Evolutionary conservation across 2,329 filamentous ascomycete species (phyloP), one percentile per base, ranked within the genome.

Genomic region (Hypoxylon sp.): DNA sequence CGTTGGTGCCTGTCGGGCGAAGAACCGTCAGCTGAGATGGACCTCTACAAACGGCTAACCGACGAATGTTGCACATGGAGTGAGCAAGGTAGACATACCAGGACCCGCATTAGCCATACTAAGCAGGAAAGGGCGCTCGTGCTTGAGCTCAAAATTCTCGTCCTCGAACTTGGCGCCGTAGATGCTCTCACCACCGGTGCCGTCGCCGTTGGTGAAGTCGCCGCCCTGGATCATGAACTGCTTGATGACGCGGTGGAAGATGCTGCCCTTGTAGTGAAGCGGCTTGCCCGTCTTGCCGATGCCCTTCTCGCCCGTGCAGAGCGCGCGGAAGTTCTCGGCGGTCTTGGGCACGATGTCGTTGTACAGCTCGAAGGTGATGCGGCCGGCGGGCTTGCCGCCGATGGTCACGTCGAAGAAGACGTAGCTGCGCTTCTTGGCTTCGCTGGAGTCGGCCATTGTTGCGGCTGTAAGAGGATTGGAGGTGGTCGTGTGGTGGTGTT

Each of bases 161-260:
- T 99, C 95, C 74, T 93, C 92, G 74, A 99, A 99, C 83, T 97
- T 98, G 78, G 91, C 91, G 76, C 95, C 95, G 77, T 98, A 99
- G 80, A 99, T 98, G 69, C 92, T 96, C 83, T 98, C 96, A 75
- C 95, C 95, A 70, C 95, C 95, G 24, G 95, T 98, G 70, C 95
- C 96, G 78, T 98, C 95, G 78, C 93, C 93, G 58, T 88, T 90
- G 50, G 95, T 99, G 79, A 99, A 99, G 80, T 98, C 96, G 80
- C 96, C 95, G 76, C 96, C 94, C 83, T 97, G 92, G 76, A 97
- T 96, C 95, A 99, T 98, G 82, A 99, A 99, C 75, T 92, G 88
- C 85, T 97, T 97, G 83, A 99, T 99, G 70, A 99, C 92, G 53
- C 95, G 92, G 84, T 99, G 95, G 85, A 99, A 98, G 73, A 83